Evolutionary conservation across 202 grass and related monocot species (phyloP), one percentile per base, ranked within the genome.

Genomic region (Dendrocalamus latiflorus): DNA sequence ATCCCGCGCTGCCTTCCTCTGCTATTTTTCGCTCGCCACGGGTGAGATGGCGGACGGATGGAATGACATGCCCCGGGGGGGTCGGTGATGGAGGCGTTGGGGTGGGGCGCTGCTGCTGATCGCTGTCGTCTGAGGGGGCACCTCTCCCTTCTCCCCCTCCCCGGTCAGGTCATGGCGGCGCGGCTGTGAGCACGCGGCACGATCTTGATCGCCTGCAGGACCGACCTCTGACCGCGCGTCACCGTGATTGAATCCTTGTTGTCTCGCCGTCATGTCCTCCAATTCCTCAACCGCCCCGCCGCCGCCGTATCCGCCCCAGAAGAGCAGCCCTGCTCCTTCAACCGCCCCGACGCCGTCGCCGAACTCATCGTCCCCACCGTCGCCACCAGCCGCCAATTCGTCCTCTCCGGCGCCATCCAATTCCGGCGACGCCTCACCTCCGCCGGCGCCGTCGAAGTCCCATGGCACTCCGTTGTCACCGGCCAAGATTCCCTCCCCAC

Each of bases 191-290:
- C 63, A 11, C 15, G 30, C 33, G 6, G 4, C 20, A 22, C 20
- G 37, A 11, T 68, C 37, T 42, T 12, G 65, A 15, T 41, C 9
- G 5, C 41, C 21, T 12, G 66, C 66, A 41, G 24, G 39, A 42
- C 65, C 3, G 20, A 25, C 10, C 41, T 69, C n/a, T 43, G 42
- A 11, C 11, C 4, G 65, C 20, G n/a, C 38, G 10, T 4, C 62
- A 4, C 20, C 8, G 2, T 2, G 55, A 18, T 11, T 17, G 37
- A 26, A 50, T 9, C 28, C 12, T 18, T 55, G 9, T 17, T 54
- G 30, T 24, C 16, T 25, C 47, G n/a, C 9, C 43, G 55, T 8
- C 79, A 95, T 95, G 93, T 87, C 89, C 22, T 93, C 88, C 16
- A 89, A 94, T 70, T 88, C 92, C 76, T 84, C 93, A 47, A 70